Base-by-base conservation (phyloP, 2,329 filamentous ascomycete genomes). In the Diplodia corticola region DNA sequence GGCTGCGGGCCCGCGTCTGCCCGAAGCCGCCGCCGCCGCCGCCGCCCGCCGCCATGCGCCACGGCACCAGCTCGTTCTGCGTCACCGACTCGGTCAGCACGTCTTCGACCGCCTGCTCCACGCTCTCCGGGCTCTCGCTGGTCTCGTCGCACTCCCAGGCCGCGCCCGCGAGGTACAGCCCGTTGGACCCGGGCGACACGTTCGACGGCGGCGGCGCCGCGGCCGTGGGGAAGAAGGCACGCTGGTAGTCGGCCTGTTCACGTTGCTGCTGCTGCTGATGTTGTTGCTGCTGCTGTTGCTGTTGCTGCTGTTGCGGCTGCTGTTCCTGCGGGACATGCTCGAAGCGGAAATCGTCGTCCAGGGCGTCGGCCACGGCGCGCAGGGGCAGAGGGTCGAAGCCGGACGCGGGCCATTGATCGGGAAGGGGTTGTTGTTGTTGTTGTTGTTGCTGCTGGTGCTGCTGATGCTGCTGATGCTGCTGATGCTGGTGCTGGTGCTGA, bases 111-210 rank as follows among this genome's bases (percentile, higher is more conserved):
- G 4, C 60, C 12, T 67, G 69, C 44, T 65, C 70, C 9, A 68
- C 63, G 37, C 67, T 53, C 54, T 70, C 68, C 49, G 40, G 50
- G 9, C 67, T 69, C 5, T 72, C 70, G 37, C 68, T 64, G 61
- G 67, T 69, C 24, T 65, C 68, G 67, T 69, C 74, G 28, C 44
- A 61, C n/a, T 61, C 57, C 57, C 57, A 61, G 12, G 40, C 57
- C 9, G 57, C 12, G 10, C 57, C 57, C 6, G 26, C 9, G 26
- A 61, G 24, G n/a, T 61, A 61, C 26, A 61, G 15, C 17, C 44
- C 57, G 28, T 17, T 49, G 26, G 57, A 49, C 44, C 40, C 44
- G 1, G 40, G 30, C 10, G 57, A 61, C 9, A 28, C 24, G 40
- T 40, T 61, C n/a, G 57, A 61, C 17, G 57, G 26, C n/a, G n/a